phyloP scores from a whole-genome alignment of 257 asterid genomes.

The Solanum dulcamara region DNA sequence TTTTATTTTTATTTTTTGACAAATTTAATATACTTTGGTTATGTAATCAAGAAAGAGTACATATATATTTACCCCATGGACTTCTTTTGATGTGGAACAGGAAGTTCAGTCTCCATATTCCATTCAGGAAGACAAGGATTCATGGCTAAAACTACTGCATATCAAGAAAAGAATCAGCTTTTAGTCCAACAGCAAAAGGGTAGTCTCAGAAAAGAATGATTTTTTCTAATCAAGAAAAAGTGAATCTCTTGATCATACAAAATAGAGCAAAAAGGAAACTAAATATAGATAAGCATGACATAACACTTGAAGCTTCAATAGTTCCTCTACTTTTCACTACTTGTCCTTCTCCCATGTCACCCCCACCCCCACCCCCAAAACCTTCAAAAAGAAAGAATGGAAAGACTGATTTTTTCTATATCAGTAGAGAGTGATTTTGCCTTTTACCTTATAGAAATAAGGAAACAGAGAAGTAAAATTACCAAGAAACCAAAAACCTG shows the following conservation, averaged over 20 bases:
- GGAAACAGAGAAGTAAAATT: neutral
- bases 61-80: slow-evolving; percentile 31
- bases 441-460: neutral
- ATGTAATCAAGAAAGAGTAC: neutral
- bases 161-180: neutral
- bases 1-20: neutral
- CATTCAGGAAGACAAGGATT: slow-evolving; percentile 43
- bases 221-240: neutral
- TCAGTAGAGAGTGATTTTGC: neutral
- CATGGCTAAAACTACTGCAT: slow-evolving; percentile 25
- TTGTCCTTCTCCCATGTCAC: neutral
- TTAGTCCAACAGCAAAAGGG: neutral
- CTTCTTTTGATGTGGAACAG: slow-evolving; percentile 33
- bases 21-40: neutral
- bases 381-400: neutral
- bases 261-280: neutral
- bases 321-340: neutral
- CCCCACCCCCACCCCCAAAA: neutral
- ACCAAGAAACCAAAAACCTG: neutral
- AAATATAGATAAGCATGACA: neutral
- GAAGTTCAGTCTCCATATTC: slow-evolving; percentile 35
- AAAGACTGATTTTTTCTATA: neutral
- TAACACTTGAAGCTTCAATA: neutral
- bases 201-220: neutral
- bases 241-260: neutral